Evolutionary conservation across 805 yeast genomes (phyloP).

Genomic region (Wickerhamomyces strasburgensis): DNA sequence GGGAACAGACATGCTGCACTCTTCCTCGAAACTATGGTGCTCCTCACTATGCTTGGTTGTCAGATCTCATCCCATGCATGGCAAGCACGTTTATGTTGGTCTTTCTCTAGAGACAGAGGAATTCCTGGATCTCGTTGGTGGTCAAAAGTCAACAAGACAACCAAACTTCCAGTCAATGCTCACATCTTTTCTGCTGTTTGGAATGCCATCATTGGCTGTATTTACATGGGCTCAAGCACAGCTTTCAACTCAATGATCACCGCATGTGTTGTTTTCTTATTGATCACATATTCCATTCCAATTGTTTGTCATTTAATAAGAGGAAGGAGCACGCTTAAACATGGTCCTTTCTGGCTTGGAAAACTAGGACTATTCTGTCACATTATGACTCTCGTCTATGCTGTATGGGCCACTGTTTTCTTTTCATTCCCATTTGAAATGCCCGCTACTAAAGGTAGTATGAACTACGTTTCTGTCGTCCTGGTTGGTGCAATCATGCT

Average conservation of each 20-base stretch:
- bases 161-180: conserved; percentile 53
- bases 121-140: conserved; percentile 47
- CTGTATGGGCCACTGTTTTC: conserved; percentile 51
- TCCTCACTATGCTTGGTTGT: conserved; percentile 53
- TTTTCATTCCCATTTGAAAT: conserved; percentile 57
- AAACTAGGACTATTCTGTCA: conserved; percentile 47
- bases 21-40: conserved; percentile 41
- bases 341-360: conserved; percentile 67
- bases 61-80: conserved; percentile 60
- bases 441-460: conserved; percentile 54
- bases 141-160: conserved; percentile 39
- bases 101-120: conserved; percentile 61
- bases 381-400: conserved; percentile 48
- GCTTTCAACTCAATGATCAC: conserved; percentile 63
- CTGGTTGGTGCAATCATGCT: conserved; percentile 40
- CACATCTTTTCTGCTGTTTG: conserved; percentile 47
- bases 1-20: conserved; percentile 48
- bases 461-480: conserved; percentile 66
- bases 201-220: conserved; percentile 50
- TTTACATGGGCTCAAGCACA: conserved; percentile 58
- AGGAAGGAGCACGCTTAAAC: conserved; percentile 47
- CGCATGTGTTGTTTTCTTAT: conserved; percentile 52
- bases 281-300: conserved; percentile 54
- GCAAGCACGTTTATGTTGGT: conserved; percentile 65
- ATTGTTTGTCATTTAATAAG: conserved; percentile 39